Evolutionary conservation across 1,139 yeast genomes (phyloP), one percentile per base, ranked within the genome.

Genomic region (Casaregolazyma suthepensis): DNA sequence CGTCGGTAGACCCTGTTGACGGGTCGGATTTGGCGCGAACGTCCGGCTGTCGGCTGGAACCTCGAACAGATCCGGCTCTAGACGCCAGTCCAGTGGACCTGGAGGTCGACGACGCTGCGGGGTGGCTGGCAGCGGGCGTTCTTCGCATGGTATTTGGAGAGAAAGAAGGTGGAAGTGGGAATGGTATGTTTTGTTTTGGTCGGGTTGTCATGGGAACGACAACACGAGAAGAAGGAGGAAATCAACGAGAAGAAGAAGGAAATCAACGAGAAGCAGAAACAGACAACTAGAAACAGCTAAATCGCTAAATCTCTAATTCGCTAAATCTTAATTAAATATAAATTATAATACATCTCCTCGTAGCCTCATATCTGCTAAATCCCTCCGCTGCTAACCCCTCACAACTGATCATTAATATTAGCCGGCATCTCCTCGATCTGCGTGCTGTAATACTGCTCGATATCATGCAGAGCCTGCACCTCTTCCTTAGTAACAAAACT

Each of bases 401-500:
- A 68, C 51, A 68, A 57, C 57, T 67, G 66, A 45, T 78, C 85
- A 56, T 77, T 78, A 46, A 88, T 70, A 70, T 87, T 82, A 52
- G 82, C 82, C 5, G 99, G 99, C 96, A 91, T 86, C 64, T 91
- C 96, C 53, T 80, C 81, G 56, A 91, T 87, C 66, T 80, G 82
- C 18, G 87, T 86, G 58, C 82, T 79, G 71, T 91, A 93, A 71
- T 82, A 84, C 63, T 75, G 77, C 69, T 93, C 96, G 56, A 93
- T 75, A 51, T 85, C 94, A 59, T 76, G 77, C 64, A 90, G 71
- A 46, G 75, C 77, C 7, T 73, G 72, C 37, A 70, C 68, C 68
- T 91, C 98, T 12, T 82, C 84, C 52, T 73, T 77, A 5, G 96
- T 88, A 53, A 89, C 79, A 66, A 93, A 86, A 69, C 88, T 91